These are phyloP conservation scores for Cocos nucifera DNA, from an alignment of 176 grass and related monocot genomes.

Conservation along the genomic window DNA sequence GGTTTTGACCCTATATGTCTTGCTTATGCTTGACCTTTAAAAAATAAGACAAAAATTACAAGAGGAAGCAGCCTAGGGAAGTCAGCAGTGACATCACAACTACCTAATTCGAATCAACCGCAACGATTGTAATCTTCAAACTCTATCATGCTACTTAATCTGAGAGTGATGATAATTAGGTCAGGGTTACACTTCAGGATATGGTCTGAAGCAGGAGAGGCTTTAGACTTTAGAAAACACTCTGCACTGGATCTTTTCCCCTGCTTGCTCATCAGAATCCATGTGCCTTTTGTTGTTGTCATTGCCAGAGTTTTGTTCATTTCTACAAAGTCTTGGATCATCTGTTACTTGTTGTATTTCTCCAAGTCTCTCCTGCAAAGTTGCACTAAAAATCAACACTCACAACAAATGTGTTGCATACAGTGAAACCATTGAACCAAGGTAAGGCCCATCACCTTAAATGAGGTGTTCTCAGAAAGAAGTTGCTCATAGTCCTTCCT, in stretches of 20 bases:
- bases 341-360: conserved; percentile 45
- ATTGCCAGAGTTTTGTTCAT: conserved; percentile 39
- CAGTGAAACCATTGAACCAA: not conserved
- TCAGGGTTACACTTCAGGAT: conserved; percentile 43
- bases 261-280: conserved; percentile 17
- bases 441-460: conserved; percentile 41
- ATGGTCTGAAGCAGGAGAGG: too few species aligned
- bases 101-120: conserved; percentile 46
- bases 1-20: conserved; percentile 39
- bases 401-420: not conserved
- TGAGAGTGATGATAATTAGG: conserved; percentile 48
- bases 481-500: conserved; percentile 84
- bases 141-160: conserved; percentile 44
- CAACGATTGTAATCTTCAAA: conserved; percentile 40
- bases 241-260: conserved; percentile 6
- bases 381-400: conserved; percentile 10
- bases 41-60: conserved; percentile 73
- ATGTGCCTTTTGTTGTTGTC: conserved; percentile 37
- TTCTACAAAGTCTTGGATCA: conserved; percentile 45
- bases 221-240: too few species aligned
- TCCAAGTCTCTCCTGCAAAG: conserved; percentile 67
- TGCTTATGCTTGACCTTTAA: conserved; percentile 57
- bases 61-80: conserved; percentile 44
- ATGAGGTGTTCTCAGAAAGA: conserved; percentile 61
- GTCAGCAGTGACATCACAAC: conserved; percentile 48